Evolutionary conservation across 2,329 filamentous ascomycete genomes (phyloP).

Genomic region (Talaromyces sp.): DNA sequence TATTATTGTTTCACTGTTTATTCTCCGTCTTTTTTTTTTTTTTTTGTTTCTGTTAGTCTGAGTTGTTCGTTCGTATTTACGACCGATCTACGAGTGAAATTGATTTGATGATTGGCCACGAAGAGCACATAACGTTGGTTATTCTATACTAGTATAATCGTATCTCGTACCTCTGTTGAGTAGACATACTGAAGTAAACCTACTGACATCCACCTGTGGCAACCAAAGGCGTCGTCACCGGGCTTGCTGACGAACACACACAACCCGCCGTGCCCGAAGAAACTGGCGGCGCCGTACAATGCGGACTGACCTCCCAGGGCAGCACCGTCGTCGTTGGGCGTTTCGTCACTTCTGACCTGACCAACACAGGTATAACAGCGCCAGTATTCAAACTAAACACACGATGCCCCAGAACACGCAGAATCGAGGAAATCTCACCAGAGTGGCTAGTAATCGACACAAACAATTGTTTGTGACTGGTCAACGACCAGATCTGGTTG

Average conservation of each 20-base stretch:
- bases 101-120: neutral
- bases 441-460: constrained; percentile 55
- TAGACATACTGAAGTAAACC: neutral
- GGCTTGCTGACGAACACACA: constrained; percentile 26
- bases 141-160: neutral
- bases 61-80: neutral
- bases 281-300: constrained; percentile 30
- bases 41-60: neutral
- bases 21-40: neutral
- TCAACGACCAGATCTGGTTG: constrained; percentile 7
- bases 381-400: constrained; percentile 44
- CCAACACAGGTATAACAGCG: constrained; percentile 47
- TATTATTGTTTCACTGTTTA: neutral
- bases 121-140: too few species aligned
- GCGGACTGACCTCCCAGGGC: constrained; percentile 24
- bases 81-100: neutral
- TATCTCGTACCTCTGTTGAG: neutral
- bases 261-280: constrained; percentile 22
- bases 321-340: constrained; percentile 15
- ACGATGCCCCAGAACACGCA: constrained; percentile 42
- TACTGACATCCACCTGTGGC: neutral
- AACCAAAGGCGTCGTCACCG: constrained; percentile 25
- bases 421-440: constrained; percentile 50
- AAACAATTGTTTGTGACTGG: constrained; percentile 25
- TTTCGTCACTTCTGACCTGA: constrained; percentile 35